Base-by-base conservation (phyloP, 331 rosid genomes). In the Rhamnella rubrinervis region DNA sequence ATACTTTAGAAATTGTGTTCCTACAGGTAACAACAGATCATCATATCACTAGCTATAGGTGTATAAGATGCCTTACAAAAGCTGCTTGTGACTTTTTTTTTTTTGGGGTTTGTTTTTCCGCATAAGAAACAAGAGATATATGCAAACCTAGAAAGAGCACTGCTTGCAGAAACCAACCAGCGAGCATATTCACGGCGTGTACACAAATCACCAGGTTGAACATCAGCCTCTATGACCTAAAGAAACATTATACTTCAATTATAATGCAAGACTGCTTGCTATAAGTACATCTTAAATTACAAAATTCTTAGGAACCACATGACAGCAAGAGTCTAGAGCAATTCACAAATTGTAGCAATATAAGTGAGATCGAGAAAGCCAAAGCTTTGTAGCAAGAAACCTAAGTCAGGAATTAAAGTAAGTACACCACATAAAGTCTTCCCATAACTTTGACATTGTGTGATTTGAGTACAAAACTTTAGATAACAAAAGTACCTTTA, bases 121-220 rank as follows among this genome's bases (percentile, higher is more conserved):
- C 8, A 67, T 44, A 79, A 6, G 53, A 62, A 66, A 31, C 39
- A 28, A 75, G 63, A 76, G 65, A 66, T 66, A 66, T 51, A 75
- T 19, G 35, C 53, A 26, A 82, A 95, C 99, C 99, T 89, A 19
- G 99, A 89, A 74, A 95, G 96, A 63, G 84, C 90, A 76, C 92
- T 81, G 80, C 97, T 95, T 55, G 99, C 97, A 65, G 90, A 80
- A 60, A 95, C 90, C 87, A 95, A 81, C 99, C 99, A 95, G 11
- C 96, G 90, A 63, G 97, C 99, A 85, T 86, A 95, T 68, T 95
- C 97, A 63, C 99, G 93, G 72, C 97, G 99, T 57, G 96, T 84
- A 77, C 99, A 95, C 79, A 95, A 77, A 72, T 87, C 92, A 68
- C 91, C 69, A 64, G 97, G 93, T 74, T 87, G 92, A 86, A 89